Base-by-base conservation (phyloP, 768 basidiomycete species). In the Phaffia australis region DNA sequence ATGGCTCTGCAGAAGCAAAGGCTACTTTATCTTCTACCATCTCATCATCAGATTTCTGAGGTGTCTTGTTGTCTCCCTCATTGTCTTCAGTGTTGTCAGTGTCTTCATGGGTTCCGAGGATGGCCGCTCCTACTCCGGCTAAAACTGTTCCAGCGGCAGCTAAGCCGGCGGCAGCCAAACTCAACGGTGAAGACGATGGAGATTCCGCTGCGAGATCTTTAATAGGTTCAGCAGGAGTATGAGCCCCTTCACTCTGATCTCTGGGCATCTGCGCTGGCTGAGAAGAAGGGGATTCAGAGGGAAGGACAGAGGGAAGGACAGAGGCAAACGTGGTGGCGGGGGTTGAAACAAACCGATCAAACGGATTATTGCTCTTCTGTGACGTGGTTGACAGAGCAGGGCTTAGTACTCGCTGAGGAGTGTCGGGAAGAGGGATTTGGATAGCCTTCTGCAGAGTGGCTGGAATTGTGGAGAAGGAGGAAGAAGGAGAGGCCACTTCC, bases 331-430 rank as follows among this genome's bases (percentile, higher is more conserved):
- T 62, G 51, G 55, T 49, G 80, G 61, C 25, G 23, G 61, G 48
- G 9, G 66, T 21, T 2, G 61, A 11, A 27, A 58, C 79, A 35
- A 92, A 75, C 56, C 86, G 79, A 67, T 89, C 91, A 73, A 97
- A 97, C 3, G 92, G 93, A 75, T 97, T 97, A 73, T 87, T 94
- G 72, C 88, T 91, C 79, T 88, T 88, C 64, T 72, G 70, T 1
- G 75, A 75, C 1, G 77, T 55, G n/a, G 78, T 76, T 27, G 83
- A 81, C 48, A 78, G 71, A 9, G 79, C 75, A 7, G 84, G 82
- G 57, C 80, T 83, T 58, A 77, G 71, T 1, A 80, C 79, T 8
- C 81, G 71, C 52, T 85, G 83, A 49, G 90, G 89, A 0, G 87
- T 84, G 25, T 78, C 73, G 8, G 89, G 89, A 29, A 90, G 79